These are phyloP conservation scores for Penicillium crystallinum DNA, from an alignment of 495 filamentous ascomycete genomes.

Conservation along the genomic window DNA sequence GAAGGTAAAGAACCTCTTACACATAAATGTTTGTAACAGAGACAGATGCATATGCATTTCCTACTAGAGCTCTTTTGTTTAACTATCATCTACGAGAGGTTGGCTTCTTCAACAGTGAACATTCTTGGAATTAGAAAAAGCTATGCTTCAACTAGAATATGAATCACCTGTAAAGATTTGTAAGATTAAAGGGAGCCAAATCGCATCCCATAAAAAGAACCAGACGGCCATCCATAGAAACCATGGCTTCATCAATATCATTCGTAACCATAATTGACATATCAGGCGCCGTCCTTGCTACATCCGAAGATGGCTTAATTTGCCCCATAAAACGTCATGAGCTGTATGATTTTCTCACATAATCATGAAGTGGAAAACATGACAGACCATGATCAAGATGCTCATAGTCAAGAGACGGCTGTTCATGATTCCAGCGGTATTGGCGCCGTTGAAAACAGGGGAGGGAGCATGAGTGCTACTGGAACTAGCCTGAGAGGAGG, in stretches of 20 bases:
- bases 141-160: constrained; percentile 6
- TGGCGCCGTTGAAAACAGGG: constrained; percentile 6
- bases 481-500: not conserved
- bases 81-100: too few species aligned
- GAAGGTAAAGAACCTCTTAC: too few species aligned
- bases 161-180: constrained; percentile 2
- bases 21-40: too few species aligned
- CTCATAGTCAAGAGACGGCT: not conserved
- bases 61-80: too few species aligned
- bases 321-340: not conserved
- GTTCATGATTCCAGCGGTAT: not conserved
- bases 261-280: not conserved
- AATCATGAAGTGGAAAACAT: not conserved
- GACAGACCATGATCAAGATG: not conserved
- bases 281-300: not conserved
- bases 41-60: too few species aligned
- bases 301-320: not conserved
- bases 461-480: not conserved
- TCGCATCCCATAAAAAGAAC: constrained; percentile 1
- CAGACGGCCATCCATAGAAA: not conserved
- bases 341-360: not conserved
- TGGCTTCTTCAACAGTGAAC: not conserved
- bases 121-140: not conserved
- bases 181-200: constrained; percentile 1
- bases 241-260: not conserved